Evolutionary conservation across 257 asterid species (phyloP), one percentile per base, ranked within the genome.

Genomic region (Nemophila menziesii): DNA sequence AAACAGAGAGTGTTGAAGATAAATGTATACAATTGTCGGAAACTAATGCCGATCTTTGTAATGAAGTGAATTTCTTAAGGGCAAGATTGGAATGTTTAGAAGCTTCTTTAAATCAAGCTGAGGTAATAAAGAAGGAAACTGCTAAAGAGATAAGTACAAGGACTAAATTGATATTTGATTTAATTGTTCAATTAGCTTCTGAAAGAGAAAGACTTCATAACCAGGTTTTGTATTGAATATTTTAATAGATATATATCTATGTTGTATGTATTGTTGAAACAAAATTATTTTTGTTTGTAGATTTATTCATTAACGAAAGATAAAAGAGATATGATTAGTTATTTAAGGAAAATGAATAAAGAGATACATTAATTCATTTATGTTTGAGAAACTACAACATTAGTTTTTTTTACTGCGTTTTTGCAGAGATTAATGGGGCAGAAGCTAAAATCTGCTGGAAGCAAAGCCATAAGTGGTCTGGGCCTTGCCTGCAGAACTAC

Each of bases 181-280:
- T 86, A 45, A 65, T 86, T 38, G 11, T 77, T 69, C 82, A 81
- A 73, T 62, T 85, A 76, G 68, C 94, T 36, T 62, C 65, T 64
- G 96, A 85, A 70, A 80, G 96, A 64, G 89, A 78, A 66, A 82
- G 93, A 55, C 82, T 84, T 39, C 83, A 81, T 49, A 70, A 85
- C 65, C 81, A 86, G 96, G 96, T 90, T n/a, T n/a, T n/a, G n/a
- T n/a, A n/a, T n/a, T n/a, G n/a, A n/a, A n/a, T n/a, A 14, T 37
- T 21, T 60, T 40, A 38, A 5, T 11, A 38, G 46, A 42, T 46
- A 34, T 37, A 19, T 21, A 47, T n/a, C n/a, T n/a, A n/a, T n/a
- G n/a, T n/a, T n/a, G n/a, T n/a, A n/a, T n/a, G n/a, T n/a, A n/a
- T n/a, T n/a, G n/a, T n/a, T n/a, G n/a, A 34, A 4, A 13, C 23